Evolutionary conservation across 2,329 filamentous ascomycete genomes (phyloP).

Genomic region (Mariannaea elegans): DNA sequence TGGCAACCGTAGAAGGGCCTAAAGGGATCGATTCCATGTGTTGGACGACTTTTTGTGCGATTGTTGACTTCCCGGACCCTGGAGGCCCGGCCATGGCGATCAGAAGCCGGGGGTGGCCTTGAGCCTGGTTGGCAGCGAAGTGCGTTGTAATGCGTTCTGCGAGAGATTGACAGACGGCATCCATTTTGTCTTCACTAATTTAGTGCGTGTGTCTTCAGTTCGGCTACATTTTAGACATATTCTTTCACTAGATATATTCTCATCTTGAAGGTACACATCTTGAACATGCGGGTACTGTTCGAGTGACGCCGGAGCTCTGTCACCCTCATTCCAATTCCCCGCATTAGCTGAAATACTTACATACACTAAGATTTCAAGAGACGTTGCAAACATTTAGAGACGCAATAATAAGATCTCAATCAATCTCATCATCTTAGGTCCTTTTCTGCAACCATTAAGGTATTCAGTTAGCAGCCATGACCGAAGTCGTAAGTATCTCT

Average conservation of each 20-base stretch:
- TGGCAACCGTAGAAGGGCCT: conserved; percentile 31
- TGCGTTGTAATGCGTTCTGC: conserved; percentile 29
- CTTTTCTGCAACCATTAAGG: conserved; percentile 10
- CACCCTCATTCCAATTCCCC: conserved; percentile 16
- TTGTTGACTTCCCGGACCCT: conserved; percentile 34
- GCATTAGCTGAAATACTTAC: no score
- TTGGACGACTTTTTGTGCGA: conserved; percentile 27
- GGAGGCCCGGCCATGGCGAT: conserved; percentile 33
- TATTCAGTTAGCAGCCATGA: conserved; percentile 16
- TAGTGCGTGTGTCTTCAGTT: not conserved
- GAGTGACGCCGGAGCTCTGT: conserved; percentile 18
- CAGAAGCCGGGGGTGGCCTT: conserved; percentile 27
- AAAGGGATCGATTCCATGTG: conserved; percentile 19
- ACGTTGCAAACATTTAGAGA: not conserved
- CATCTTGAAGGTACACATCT: not conserved
- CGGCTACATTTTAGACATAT: not conserved
- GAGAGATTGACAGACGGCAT: conserved; percentile 36
- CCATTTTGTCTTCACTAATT: conserved; percentile 27
- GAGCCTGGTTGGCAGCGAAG: conserved; percentile 31
- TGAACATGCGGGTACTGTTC: not conserved
- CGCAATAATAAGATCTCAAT: not conserved
- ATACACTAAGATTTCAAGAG: not conserved
- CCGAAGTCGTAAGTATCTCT: conserved; percentile 21
- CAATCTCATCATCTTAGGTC: not conserved
- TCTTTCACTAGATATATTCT: conserved; percentile 1